A percentile compares a stretch with the other conserved stretches of the same genome.
Evolutionary conservation across 1,284 basidiomycete species (phyloP).

Genomic region (Marasmius fiardii): DNA sequence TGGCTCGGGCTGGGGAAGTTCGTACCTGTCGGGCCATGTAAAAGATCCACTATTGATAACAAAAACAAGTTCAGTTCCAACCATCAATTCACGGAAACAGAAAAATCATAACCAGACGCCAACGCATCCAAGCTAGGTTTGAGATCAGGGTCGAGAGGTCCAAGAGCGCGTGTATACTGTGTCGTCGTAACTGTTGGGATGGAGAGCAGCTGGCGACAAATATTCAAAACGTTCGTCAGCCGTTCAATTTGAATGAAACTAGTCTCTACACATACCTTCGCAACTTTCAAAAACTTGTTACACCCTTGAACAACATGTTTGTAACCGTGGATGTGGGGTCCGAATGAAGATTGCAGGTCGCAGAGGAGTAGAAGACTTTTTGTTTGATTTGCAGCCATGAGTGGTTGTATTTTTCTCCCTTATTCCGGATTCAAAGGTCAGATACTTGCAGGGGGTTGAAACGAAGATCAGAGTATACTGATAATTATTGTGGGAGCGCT

Average conservation of each 20-base stretch:
- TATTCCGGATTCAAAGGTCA: too few species aligned
- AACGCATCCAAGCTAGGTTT: neutral
- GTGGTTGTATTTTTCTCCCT: too few species aligned
- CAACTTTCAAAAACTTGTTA: constrained; percentile 76
- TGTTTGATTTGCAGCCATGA: neutral
- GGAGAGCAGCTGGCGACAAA: constrained; percentile 48
- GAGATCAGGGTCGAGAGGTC: constrained; percentile 54
- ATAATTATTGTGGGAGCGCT: too few species aligned
- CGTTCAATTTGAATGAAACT: too few species aligned
- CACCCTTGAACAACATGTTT: constrained; percentile 66
- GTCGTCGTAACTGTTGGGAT: constrained; percentile 79
- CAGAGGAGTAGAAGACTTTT: neutral
- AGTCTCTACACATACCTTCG: constrained; percentile 52
- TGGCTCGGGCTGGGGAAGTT: constrained; percentile 31
- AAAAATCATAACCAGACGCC: neutral
- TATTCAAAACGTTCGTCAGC: neutral
- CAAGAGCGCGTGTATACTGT: constrained; percentile 81
- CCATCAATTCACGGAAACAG: neutral
- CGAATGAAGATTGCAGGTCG: constrained; percentile 18
- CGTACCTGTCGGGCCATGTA: neutral
- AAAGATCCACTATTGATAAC: neutral
- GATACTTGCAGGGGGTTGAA: too few species aligned
- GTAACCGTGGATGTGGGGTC: constrained; percentile 60
- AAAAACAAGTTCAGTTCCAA: neutral
- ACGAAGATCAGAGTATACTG: too few species aligned